A percentile compares a stretch with the other conserved stretches of the same genome.
These are phyloP conservation scores for Hypoxylon lenormandii DNA, from an alignment of 495 filamentous ascomycete genomes.

Conservation along the genomic window DNA sequence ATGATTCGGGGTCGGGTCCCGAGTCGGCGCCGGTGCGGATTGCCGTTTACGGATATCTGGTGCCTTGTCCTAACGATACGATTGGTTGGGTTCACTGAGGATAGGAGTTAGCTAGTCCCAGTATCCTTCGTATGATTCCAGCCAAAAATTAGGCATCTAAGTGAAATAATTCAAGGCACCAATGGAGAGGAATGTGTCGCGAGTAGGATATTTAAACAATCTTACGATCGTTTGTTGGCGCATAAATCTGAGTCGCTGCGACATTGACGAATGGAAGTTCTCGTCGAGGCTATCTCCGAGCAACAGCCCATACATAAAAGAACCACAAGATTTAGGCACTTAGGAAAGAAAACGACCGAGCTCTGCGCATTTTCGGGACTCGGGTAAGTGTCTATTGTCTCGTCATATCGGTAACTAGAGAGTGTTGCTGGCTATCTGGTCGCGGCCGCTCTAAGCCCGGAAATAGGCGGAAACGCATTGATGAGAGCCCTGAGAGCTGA, in stretches of 20 bases:
- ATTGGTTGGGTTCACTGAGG: neutral
- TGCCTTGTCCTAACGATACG: neutral
- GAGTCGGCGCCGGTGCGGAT: neutral
- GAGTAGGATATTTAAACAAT: too few species aligned
- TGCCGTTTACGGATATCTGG: neutral
- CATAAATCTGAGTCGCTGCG: too few species aligned
- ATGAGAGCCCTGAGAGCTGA: conserved; percentile 34
- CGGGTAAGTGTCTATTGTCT: neutral
- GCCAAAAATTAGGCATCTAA: neutral
- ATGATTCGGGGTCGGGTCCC: too few species aligned
- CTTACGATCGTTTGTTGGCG: too few species aligned
- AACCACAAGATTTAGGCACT: conserved; percentile 1
- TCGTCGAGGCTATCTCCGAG: conserved; percentile 7
- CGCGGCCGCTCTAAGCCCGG: conserved; percentile 6
- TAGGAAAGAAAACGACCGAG: neutral
- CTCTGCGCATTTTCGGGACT: neutral
- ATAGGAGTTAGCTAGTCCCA: neutral
- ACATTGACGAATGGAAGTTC: too few species aligned
- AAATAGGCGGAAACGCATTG: conserved; percentile 36
- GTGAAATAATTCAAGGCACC: too few species aligned
- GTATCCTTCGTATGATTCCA: too few species aligned
- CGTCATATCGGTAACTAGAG: neutral
- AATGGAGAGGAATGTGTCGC: too few species aligned
- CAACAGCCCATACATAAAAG: conserved; percentile 12
- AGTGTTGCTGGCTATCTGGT: conserved; percentile 6